Base-by-base conservation (phyloP, 2,329 filamentous ascomycete species). In the Microdochium nivale region DNA sequence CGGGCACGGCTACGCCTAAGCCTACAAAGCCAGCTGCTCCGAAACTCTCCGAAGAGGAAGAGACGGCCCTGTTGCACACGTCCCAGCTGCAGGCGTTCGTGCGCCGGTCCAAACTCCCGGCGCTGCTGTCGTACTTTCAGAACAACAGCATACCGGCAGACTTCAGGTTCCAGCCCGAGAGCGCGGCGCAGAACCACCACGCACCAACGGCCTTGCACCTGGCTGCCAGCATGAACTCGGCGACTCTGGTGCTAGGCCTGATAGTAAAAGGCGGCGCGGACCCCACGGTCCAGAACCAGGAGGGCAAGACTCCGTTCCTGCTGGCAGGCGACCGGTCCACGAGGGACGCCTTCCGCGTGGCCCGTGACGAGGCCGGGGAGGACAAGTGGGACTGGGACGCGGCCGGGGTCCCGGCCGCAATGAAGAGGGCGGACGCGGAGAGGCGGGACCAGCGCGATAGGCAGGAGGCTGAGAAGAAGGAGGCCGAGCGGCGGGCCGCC, bases 261-360 rank as follows among this genome's bases (percentile, higher is more conserved):
- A 75, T 99, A 1, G 74, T 79, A 1, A 90, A 92, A 67, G 86
- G 78, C 3, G 77, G 77, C 1, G 87, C 90, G 1, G 82, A 96
- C 60, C 94, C 94, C 0, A 84, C 83, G 0, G 51, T 84, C 1
- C 67, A 68, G 25, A 96, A 87, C 62, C 73, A 67, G 2, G 90
- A 96, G 55, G 87, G 86, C n/a, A 90, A 87, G 65, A 87, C 88
- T 1, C 70, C 94, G 0, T 97, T 95, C 65, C 90, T 95, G 51
- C 79, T 99, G 1, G 83, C 89, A 1, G 90, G 92, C 43, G 90
- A 97, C 65, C 82, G 90, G 3, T 70, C 84, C 2, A 96, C 91
- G 0, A 83, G 92, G 1, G 91, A 97, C 63, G 88, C 91, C 0
- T 99, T 99, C 71, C 87, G 94, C 2, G 82, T 96, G 2, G 90